Percentiles rank a stretch among this genome's conserved stretches.
These are phyloP conservation scores for Cladosporium oxysporum DNA, from an alignment of 2,329 filamentous ascomycete species.

Conservation along the genomic window DNA sequence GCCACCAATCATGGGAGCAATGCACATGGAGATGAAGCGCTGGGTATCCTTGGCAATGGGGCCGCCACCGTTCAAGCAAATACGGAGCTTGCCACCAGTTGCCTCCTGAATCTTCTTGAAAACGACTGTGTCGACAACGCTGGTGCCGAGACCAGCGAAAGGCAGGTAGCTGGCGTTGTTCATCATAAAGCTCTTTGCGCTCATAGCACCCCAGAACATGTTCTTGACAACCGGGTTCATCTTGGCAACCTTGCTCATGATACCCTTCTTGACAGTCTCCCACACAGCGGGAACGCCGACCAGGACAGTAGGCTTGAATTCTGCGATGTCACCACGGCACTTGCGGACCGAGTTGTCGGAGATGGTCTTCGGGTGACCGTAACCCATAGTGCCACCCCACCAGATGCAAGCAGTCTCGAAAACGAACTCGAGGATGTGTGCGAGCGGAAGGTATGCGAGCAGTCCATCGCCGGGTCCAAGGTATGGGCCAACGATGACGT, in stretches of 20 bases:
- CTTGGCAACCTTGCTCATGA: constrained; percentile 74
- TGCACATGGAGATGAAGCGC: constrained; percentile 85
- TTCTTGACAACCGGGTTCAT: constrained; percentile 70
- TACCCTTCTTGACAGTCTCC: constrained; percentile 96
- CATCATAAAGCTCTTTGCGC: constrained; percentile 63
- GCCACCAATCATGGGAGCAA: constrained; percentile 91
- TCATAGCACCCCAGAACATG: constrained; percentile 73
- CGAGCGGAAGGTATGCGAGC: constrained; percentile 88
- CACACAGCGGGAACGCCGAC: constrained; percentile 95
- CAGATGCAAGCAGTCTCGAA: constrained; percentile 90
- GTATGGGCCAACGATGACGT: constrained; percentile 73
- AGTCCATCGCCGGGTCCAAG: constrained; percentile 77
- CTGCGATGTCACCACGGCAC: constrained; percentile 89
- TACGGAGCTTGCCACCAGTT: constrained; percentile 83
- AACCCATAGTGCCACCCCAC: constrained; percentile 89
- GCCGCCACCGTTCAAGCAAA: constrained; percentile 92
- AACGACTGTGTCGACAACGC: constrained; percentile 75
- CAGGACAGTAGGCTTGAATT: constrained; percentile 84
- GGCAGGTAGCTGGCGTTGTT: constrained; percentile 49
- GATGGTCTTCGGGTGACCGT: constrained; percentile 86
- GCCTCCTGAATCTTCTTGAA: constrained; percentile 91
- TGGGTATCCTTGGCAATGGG: constrained; percentile 86
- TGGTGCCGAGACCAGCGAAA: constrained; percentile 54
- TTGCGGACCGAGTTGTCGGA: constrained; percentile 84
- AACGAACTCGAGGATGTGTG: constrained; percentile 94